These are phyloP conservation scores for Fusarium odoratissimum DNA, from an alignment of 2,329 filamentous ascomycete species.

Conservation along the genomic window DNA sequence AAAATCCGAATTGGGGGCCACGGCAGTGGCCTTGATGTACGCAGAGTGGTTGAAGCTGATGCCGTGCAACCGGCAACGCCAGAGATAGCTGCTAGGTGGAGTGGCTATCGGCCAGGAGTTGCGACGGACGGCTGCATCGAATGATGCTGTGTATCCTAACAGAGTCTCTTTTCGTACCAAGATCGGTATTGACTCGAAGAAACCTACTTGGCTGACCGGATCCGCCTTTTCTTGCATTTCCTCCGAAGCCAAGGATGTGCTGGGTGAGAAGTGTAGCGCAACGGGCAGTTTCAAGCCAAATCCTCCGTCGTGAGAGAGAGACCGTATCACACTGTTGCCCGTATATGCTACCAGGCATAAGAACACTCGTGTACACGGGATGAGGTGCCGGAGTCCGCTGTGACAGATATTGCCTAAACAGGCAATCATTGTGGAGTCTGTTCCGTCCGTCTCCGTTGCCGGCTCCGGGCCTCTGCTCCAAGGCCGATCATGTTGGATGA, in stretches of 20 bases:
- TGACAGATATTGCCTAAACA: slow-evolving; percentile 29
- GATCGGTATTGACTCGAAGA: slow-evolving; percentile 11
- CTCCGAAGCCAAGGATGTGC: background rate
- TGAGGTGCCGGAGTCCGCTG: background rate
- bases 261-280: background rate
- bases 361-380: background rate
- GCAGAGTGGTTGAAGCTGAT: slow-evolving; percentile 28
- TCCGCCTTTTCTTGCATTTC: background rate
- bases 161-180: background rate
- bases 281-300: background rate
- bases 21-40: slow-evolving; percentile 2
- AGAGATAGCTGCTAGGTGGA: slow-evolving; percentile 6
- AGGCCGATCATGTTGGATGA: slow-evolving; percentile 6
- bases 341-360: slow-evolving; percentile 7
- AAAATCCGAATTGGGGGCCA: background rate
- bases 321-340: background rate
- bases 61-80: slow-evolving; percentile 29
- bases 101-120: background rate
- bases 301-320: background rate
- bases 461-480: slow-evolving; percentile 6
- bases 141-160: slow-evolving; percentile 14
- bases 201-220: slow-evolving; percentile 3
- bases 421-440: slow-evolving; percentile 26
- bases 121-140: slow-evolving; percentile 3
- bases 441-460: slow-evolving; percentile 19